Evolutionary conservation across 495 filamentous ascomycete genomes (phyloP).

Genomic region (Amphirosellinia nigrospora): DNA sequence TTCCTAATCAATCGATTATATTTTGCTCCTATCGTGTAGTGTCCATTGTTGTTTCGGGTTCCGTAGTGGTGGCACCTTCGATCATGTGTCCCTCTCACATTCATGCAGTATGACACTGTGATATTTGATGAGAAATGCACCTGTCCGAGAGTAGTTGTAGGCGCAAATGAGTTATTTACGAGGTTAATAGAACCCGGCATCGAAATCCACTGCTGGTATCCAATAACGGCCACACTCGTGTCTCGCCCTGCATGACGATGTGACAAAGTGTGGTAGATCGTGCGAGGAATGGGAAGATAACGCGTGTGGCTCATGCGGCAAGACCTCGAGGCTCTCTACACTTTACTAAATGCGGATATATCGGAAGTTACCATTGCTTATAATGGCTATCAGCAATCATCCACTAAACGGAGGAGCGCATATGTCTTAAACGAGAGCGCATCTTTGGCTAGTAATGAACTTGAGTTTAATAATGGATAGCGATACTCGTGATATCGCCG

Average conservation of each 20-base stretch:
- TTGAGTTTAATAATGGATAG: background rate
- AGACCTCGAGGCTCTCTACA: slow-evolving; percentile 10
- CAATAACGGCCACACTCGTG: slow-evolving; percentile 10
- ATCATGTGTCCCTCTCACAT: slow-evolving; percentile 21
- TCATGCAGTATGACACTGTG: slow-evolving; percentile 21
- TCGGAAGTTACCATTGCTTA: background rate
- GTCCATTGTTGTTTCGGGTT: slow-evolving; percentile 8
- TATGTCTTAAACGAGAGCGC: background rate
- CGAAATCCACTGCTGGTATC: background rate
- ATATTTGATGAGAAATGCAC: slow-evolving; percentile 18
- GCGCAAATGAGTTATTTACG: slow-evolving; percentile 5
- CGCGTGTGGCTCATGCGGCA: background rate
- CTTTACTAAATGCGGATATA: background rate
- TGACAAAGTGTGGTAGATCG: background rate
- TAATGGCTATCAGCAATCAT: background rate
- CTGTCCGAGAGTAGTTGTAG: background rate
- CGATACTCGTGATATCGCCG: background rate
- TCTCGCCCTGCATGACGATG: background rate
- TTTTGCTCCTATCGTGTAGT: slow-evolving; percentile 6
- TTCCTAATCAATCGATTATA: slow-evolving; percentile 9
- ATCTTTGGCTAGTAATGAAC: background rate
- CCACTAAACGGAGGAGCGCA: background rate
- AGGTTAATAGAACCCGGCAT: background rate
- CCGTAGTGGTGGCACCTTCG: slow-evolving; percentile 21
- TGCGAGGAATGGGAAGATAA: slow-evolving; percentile 9